Evolutionary conservation across 306 rosid genomes (phyloP).

Genomic region (Fagus sylvatica): DNA sequence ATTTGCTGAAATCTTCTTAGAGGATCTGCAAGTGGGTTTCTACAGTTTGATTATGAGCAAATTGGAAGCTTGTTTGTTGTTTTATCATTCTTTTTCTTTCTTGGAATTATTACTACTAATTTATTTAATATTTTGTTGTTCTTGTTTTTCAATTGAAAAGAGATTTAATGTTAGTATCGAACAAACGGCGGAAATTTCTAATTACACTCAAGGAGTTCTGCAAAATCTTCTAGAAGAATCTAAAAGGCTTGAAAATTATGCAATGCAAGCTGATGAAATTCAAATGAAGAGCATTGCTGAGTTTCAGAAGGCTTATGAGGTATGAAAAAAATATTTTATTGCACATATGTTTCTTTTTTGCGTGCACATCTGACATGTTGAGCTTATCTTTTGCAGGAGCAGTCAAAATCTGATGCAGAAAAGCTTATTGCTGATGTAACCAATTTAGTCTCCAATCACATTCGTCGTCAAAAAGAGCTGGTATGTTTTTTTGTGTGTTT

Average conservation of each 20-base stretch:
- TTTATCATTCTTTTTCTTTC: neutral
- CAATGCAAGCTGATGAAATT: slow-evolving; percentile 43
- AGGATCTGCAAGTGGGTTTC: neutral
- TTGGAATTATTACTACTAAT: neutral
- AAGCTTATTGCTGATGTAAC: slow-evolving; percentile 85
- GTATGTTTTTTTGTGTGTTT: slow-evolving; percentile 39
- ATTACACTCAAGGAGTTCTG: slow-evolving; percentile 67
- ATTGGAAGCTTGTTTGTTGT: neutral
- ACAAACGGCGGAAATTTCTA: slow-evolving; percentile 68
- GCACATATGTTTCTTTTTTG: neutral
- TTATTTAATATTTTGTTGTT: neutral
- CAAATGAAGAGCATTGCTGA: slow-evolving; percentile 69
- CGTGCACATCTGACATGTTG: slow-evolving; percentile 24
- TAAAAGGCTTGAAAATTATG: slow-evolving; percentile 59
- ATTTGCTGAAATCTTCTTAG: neutral
- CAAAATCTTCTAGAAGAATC: slow-evolving; percentile 65
- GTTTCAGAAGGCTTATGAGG: slow-evolving; percentile 87
- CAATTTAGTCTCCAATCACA: slow-evolving; percentile 63
- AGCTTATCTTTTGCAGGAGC: slow-evolving; percentile 58
- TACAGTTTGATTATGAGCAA: neutral
- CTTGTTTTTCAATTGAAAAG: slow-evolving; percentile 39
- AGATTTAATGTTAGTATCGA: slow-evolving; percentile 57
- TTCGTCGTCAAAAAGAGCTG: slow-evolving; percentile 77
- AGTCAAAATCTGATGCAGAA: slow-evolving; percentile 77
- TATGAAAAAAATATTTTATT: slow-evolving; percentile 12